These are phyloP conservation scores for Leccinellum rugosiceps DNA, from an alignment of 768 basidiomycete genomes.

Conservation along the genomic window DNA sequence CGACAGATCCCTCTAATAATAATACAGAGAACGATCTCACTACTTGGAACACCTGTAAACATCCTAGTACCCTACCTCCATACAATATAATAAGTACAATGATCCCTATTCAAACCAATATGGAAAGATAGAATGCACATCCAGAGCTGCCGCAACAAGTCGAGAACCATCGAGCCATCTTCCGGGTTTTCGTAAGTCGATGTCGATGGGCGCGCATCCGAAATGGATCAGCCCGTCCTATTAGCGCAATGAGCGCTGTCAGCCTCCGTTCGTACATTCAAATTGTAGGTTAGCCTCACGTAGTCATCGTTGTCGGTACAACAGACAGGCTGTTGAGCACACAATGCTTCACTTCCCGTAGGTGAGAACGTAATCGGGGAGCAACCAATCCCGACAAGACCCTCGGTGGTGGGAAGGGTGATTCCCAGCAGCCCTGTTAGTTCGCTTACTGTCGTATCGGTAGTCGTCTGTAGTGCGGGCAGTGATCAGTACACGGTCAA, in stretches of 20 bases:
- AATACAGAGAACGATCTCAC: not conserved
- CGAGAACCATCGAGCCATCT: not conserved
- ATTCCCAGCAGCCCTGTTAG: slow-evolving; percentile 1
- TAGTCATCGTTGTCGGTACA: slow-evolving; percentile 9
- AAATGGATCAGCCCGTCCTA: slow-evolving; percentile 10
- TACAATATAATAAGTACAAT: not conserved
- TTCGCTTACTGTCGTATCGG: not conserved
- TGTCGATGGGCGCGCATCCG: slow-evolving; percentile 10
- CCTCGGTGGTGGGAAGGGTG: not conserved
- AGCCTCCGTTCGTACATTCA: not conserved
- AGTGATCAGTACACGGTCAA: not conserved
- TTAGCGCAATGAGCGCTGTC: not conserved
- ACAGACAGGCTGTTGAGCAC: slow-evolving; percentile 16
- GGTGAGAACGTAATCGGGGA: not conserved
- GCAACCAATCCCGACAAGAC: slow-evolving; percentile 10
- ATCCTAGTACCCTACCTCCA: not conserved
- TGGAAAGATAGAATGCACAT: not conserved
- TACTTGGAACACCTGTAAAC: not conserved
- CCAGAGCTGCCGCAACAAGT: not conserved
- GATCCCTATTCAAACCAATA: not conserved
- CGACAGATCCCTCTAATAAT: not conserved
- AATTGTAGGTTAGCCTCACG: not conserved
- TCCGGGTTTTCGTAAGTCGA: not conserved
- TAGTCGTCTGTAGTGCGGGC: not conserved
- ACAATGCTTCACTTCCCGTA: not conserved